A percentile compares a stretch with the other conserved stretches of the same genome.
These are phyloP conservation scores for Pseudopithomyces chartarum DNA, from an alignment of 2,329 filamentous ascomycete species.

Conservation along the genomic window DNA sequence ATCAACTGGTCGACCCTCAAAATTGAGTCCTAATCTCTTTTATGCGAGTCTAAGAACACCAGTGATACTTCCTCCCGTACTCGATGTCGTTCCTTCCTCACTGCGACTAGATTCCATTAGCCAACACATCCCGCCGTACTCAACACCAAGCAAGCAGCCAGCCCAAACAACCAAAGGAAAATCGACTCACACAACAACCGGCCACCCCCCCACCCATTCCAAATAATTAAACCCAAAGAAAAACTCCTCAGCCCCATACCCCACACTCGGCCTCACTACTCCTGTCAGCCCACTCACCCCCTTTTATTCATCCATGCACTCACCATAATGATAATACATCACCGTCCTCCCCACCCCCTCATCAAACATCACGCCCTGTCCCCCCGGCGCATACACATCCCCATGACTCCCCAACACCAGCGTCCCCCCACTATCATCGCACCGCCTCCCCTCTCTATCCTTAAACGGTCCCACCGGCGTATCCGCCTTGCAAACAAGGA, in stretches of 20 bases:
- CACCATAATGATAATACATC: slow-evolving; percentile 42
- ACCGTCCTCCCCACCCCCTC: slow-evolving; percentile 20
- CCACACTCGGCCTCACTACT: neutral
- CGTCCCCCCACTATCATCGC: slow-evolving; percentile 60
- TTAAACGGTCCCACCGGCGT: slow-evolving; percentile 57
- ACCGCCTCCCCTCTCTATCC: slow-evolving; percentile 27
- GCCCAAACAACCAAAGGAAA: too few relatives aligned
- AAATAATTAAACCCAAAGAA: neutral
- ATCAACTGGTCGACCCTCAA: neutral
- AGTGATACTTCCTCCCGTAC: neutral
- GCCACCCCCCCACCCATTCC: neutral
- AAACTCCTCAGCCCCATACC: neutral
- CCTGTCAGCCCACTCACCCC: neutral
- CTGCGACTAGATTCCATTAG: neutral
- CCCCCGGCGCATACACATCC: slow-evolving; percentile 41
- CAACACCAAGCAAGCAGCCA: too few relatives aligned
- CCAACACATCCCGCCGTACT: too few relatives aligned
- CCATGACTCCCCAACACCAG: slow-evolving; percentile 63
- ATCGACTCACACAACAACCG: neutral
- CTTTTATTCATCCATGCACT: neutral
- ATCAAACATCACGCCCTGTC: slow-evolving; percentile 33
- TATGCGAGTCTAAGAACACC: neutral
- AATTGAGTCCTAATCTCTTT: neutral
- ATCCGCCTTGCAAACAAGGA: slow-evolving; percentile 64
- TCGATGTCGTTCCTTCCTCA: neutral